A percentile compares a stretch with the other conserved stretches of the same genome.
These are phyloP conservation scores for Persicaria tinctoria DNA, from an alignment of 148 eudicot genomes.

Conservation along the genomic window DNA sequence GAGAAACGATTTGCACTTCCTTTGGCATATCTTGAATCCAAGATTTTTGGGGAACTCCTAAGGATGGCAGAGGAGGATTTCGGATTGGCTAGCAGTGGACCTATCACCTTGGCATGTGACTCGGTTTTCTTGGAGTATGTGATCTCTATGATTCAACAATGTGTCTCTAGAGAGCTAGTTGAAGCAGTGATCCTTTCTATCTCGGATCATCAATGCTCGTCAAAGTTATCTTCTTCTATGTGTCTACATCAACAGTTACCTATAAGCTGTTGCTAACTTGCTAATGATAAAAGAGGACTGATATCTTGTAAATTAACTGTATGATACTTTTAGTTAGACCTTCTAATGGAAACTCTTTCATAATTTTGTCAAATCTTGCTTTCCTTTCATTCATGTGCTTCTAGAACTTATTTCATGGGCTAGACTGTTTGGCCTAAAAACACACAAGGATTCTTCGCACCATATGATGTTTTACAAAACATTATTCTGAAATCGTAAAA, in stretches of 20 bases:
- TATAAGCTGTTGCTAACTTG: not conserved
- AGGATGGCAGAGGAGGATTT: slow-evolving; percentile 11
- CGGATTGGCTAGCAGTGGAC: not conserved
- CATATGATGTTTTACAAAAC: no score
- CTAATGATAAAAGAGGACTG: not conserved
- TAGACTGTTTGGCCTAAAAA: no score
- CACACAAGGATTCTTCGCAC: no score
- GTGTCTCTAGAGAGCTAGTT: not conserved
- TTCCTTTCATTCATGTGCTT: no score
- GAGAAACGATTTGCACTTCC: slow-evolving; percentile 12
- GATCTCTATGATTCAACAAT: not conserved
- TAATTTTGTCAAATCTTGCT: no score
- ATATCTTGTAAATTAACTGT: no score
- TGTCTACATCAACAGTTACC: not conserved
- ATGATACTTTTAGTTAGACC: no score
- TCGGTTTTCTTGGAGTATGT: slow-evolving; percentile 10
- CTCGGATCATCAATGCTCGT: not conserved
- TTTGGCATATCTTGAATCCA: slow-evolving; percentile 2
- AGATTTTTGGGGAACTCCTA: slow-evolving; percentile 1
- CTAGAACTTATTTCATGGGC: no score
- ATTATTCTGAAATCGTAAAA: no score
- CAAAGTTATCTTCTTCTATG: not conserved
- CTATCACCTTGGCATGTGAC: slow-evolving; percentile 16
- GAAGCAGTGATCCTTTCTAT: slow-evolving; percentile 1
- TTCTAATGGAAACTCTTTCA: no score